Evolutionary conservation across 73 alveolate genomes (phyloP).

Genomic region (Loxodes magnus): DNA sequence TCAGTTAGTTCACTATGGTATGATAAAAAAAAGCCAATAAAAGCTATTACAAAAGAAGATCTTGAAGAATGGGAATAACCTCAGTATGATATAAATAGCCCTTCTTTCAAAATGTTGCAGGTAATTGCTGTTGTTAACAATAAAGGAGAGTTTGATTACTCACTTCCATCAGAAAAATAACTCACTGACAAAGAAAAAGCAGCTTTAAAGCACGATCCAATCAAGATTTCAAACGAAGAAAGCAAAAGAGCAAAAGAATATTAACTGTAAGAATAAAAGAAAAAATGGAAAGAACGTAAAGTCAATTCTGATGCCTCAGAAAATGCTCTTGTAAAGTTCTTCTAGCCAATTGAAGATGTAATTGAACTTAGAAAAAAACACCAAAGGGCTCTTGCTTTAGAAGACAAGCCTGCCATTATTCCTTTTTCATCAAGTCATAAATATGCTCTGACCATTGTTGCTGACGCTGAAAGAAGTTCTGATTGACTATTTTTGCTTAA

Average conservation of each 20-base stretch:
- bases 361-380: slow-evolving; percentile 22
- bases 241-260: neutral
- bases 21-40: slow-evolving; percentile 60
- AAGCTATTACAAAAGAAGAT: slow-evolving; percentile 59
- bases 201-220: neutral
- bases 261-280: neutral
- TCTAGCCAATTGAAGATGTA: slow-evolving; percentile 60
- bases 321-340: slow-evolving; percentile 82
- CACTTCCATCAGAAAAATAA: slow-evolving; percentile 11
- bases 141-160: slow-evolving; percentile 20
- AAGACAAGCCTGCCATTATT: slow-evolving; percentile 38
- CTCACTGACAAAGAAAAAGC: neutral
- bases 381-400: slow-evolving; percentile 32
- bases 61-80: slow-evolving; percentile 16
- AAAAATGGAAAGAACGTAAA: slow-evolving; percentile 27
- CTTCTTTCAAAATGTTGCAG: slow-evolving; percentile 14
- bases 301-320: slow-evolving; percentile 86
- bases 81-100: slow-evolving; percentile 26
- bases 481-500: slow-evolving; percentile 21
- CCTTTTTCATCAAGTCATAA: slow-evolving; percentile 42
- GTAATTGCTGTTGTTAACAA: slow-evolving; percentile 26
- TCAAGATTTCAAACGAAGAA: neutral
- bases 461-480: slow-evolving; percentile 8
- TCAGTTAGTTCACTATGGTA: slow-evolving; percentile 84
- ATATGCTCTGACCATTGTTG: slow-evolving; percentile 32